Base-by-base conservation (phyloP, 768 basidiomycete genomes). In the Russula abietina region DNA sequence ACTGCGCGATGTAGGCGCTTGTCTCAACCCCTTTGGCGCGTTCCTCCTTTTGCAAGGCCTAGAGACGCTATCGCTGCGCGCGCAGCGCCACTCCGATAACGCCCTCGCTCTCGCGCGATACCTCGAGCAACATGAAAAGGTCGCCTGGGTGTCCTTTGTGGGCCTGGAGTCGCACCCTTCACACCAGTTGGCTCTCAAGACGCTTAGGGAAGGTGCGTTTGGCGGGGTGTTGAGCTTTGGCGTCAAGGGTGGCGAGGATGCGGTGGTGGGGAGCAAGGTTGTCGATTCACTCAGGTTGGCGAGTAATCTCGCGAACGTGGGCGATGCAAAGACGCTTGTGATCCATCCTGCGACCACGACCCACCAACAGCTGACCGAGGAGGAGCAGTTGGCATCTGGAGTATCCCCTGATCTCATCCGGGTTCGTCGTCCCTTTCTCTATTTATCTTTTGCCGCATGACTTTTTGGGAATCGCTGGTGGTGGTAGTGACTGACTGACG, bases 221-320 rank as follows among this genome's bases (percentile, higher is more conserved):
- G 88, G 90, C 4, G 91, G 89, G 24, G 80, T 93, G 67, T 74
- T 93, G 55, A 88, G 80, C 73, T 92, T 93, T 68, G 92, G 91
- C 9, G 73, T 91, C 64, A 84, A 84, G 68, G 88, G 85, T 19
- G 79, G 86, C n/a, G 79, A 79, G 0, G 71, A 73, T 55, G 74
- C 75, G 2, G 67, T 69, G 55, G 71, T 69, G 2, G 86, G 85
- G 8, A 82, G 80, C 74, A 78, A 78, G 60, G 77, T 87, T 36
- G 87, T 93, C 16, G 90, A 93, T 67, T 79, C 73, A 65, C 77
- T 93, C 61, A 82, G 80, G 69, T 78, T 93, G 6, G 87, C 86
- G 19, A 87, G 85, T 68, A 75, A 89, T 69, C 78, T 90, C 10
- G 87, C 87, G 14, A 90, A 90, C 69, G 85, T 89, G 28, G 87